phyloP scores from a whole-genome alignment of 345 rosid genomes.

The Raphanus sativus region DNA sequence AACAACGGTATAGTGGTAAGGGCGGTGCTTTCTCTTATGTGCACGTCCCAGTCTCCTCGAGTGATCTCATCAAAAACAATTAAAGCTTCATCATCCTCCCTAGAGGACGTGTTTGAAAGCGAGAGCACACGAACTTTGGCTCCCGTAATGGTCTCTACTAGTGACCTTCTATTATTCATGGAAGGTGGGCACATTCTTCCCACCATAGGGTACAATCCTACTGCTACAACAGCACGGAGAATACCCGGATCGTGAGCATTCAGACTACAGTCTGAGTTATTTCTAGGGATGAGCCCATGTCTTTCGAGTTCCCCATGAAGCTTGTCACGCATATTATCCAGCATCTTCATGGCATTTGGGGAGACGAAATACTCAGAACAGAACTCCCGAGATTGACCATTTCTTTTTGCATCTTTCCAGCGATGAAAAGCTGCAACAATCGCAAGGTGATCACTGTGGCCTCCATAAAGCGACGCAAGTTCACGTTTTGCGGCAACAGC shows the following conservation, averaged over 20 bases:
- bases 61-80: conserved; percentile 81
- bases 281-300: conserved; percentile 60
- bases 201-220: conserved; percentile 85
- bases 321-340: conserved; percentile 34
- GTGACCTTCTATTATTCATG: conserved; percentile 42
- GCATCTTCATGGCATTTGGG: conserved; percentile 17
- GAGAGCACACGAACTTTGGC: conserved; percentile 68
- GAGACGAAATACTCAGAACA: conserved; percentile 78
- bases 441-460: conserved; percentile 84
- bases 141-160: conserved; percentile 68
- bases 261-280: conserved; percentile 52
- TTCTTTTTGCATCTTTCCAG: conserved; percentile 57
- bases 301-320: conserved; percentile 66
- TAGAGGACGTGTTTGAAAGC: conserved; percentile 49
- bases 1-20: conserved; percentile 68
- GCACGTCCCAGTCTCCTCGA: conserved; percentile 74
- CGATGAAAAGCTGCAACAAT: conserved; percentile 82
- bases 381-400: conserved; percentile 33
- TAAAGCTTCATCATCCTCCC: conserved; percentile 45
- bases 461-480: conserved; percentile 79
- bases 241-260: conserved; percentile 76
- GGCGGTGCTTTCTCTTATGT: conserved; percentile 61
- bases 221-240: conserved; percentile 74
- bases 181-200: conserved; percentile 58
- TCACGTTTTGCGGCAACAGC: conserved; percentile 66